Base-by-base conservation (phyloP, 2,329 filamentous ascomycete genomes). In the Xylariales sp. region DNA sequence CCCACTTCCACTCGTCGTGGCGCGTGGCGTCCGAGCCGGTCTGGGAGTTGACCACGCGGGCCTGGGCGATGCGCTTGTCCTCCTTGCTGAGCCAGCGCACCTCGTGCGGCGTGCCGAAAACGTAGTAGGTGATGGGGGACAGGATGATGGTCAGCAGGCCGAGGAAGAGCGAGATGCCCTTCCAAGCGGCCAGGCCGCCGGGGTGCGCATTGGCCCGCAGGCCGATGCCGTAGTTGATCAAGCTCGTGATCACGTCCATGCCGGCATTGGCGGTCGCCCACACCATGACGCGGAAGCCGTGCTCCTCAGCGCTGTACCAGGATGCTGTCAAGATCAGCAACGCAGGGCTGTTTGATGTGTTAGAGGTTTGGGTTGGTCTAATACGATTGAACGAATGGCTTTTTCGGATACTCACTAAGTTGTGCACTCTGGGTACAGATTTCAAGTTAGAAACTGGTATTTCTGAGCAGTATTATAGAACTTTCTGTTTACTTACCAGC, bases 191-290 rank as follows among this genome's bases (percentile, higher is more conserved):
- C 7, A 53, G 29, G 4, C 50, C 50, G 2, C 40, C 41, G 5
- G 52, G 51, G 40, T 49, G 31, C 12, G 39, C 38, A 36, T 54
- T 28, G 5, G 53, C 51, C 25, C 50, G 50, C 12, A 37, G 15
- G 10, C 46, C 49, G 19, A 54, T 53, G 4, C 42, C 50, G 29
- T 57, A 58, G 40, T 52, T 57, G 35, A 51, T 52, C 3, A 60
- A 45, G 6, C 53, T 47, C 7, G 54, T 51, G 24, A 59, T 44
- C 29, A 59, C 56, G 28, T 55, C 53, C 49, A 61, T 57, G 3
- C 55, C 55, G 2, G 51, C 51, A 25, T 60, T 58, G 1, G 55
- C 51, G 2, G 56, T 59, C 12, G 53, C 54, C 56, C 56, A 59
- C 15, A 59, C 50, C 18, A 57, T 30, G n/a, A 53, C 53, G 3